These are phyloP conservation scores for Carpinus fangiana DNA, from an alignment of 306 rosid species.

Conservation along the genomic window DNA sequence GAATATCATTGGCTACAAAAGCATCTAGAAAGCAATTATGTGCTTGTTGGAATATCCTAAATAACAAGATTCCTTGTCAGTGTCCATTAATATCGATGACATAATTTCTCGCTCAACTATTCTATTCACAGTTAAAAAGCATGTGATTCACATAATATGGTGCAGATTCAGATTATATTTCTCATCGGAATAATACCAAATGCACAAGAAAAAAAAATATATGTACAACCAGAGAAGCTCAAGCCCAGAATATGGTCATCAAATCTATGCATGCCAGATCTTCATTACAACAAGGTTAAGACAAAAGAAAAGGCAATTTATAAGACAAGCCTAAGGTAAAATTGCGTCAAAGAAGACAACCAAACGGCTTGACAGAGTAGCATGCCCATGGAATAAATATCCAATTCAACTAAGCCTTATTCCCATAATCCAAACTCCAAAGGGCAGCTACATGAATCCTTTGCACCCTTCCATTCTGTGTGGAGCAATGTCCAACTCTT, in stretches of 20 bases:
- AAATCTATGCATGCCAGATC: not conserved
- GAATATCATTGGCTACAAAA: slow-evolving; percentile 10
- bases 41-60: not conserved
- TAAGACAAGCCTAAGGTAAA: not conserved
- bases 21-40: not conserved
- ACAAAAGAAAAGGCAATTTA: not conserved
- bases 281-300: not conserved
- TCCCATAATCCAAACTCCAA: not conserved
- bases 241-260: not conserved
- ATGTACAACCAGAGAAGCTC: not conserved
- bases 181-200: not conserved
- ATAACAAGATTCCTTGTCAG: not conserved
- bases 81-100: not conserved
- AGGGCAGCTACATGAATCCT: not conserved
- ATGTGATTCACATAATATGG: not conserved
- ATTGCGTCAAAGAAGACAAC: not conserved
- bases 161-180: not conserved
- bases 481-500: too few relatives aligned
- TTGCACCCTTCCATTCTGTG: not conserved
- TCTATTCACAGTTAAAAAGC: not conserved
- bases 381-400: not conserved
- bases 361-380: not conserved
- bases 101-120: not conserved
- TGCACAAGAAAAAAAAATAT: not conserved
- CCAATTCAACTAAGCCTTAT: not conserved